Evolutionary conservation across 2,329 filamentous ascomycete genomes (phyloP).

Genomic region (Venturia carpophila): DNA sequence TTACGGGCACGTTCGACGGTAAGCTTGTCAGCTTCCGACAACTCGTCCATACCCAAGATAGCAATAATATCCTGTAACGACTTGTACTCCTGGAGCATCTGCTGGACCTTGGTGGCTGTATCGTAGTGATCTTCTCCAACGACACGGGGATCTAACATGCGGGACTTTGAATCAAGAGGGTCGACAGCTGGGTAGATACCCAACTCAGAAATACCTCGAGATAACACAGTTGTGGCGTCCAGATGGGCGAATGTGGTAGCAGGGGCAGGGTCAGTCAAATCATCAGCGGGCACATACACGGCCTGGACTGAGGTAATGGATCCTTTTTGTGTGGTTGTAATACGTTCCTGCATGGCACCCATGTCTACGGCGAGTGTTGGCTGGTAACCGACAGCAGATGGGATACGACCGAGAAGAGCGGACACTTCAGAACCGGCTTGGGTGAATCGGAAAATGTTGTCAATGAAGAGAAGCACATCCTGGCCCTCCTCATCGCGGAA

Average conservation of each 20-base stretch:
- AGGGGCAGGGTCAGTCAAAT: conserved; percentile 99
- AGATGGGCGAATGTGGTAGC: conserved; percentile 99
- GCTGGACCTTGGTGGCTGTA: conserved; percentile 88
- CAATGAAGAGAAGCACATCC: conserved; percentile 97
- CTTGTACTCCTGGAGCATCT: conserved; percentile 99
- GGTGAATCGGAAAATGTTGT: conserved; percentile 99
- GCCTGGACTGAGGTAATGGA: conserved; percentile 99
- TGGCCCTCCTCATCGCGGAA: conserved; percentile 80
- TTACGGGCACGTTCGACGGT: conserved; percentile 99
- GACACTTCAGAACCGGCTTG: conserved; percentile 99
- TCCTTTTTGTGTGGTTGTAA: conserved; percentile 98
- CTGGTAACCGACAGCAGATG: conserved; percentile 99
- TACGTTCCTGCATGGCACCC: conserved; percentile 99
- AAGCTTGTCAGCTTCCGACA: conserved; percentile 98
- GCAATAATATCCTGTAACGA: conserved; percentile 99
- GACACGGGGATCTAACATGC: conserved; percentile 98
- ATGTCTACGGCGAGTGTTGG: conserved; percentile 97
- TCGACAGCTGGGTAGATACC: conserved; percentile 99
- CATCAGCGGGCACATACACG: conserved; percentile 99
- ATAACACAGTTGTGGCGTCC: conserved; percentile 99
- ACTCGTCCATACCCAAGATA: conserved; percentile 99
- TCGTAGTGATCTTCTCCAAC: conserved; percentile 98
- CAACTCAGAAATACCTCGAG: conserved; percentile 99
- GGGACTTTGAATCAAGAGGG: conserved; percentile 97
- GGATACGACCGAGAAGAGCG: conserved; percentile 97